Conservation (phyloP, 805 yeast genomes). For the Millerozyma miso region DNA sequence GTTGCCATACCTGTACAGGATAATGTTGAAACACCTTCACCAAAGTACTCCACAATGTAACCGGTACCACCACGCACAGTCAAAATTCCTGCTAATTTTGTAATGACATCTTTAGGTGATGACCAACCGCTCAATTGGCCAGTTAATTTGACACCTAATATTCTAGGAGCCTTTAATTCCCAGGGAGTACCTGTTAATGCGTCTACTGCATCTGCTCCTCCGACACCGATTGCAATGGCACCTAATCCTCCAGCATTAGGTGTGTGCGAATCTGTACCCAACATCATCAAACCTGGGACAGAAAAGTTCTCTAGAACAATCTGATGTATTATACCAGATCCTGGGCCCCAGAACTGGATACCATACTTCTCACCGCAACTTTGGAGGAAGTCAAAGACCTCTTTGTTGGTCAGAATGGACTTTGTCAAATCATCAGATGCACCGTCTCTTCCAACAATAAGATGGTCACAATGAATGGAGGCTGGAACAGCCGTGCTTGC, state of each 20-base stretch:
- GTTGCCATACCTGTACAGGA: slow-evolving; percentile 99
- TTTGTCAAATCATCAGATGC: slow-evolving; percentile 77
- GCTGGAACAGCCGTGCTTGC: slow-evolving; percentile 86
- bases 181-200: slow-evolving; percentile 92
- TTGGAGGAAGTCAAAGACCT: slow-evolving; percentile 91
- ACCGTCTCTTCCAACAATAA: slow-evolving; percentile 94
- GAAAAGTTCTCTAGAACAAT: slow-evolving; percentile 95
- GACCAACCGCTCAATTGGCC: slow-evolving; percentile 94
- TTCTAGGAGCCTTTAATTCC: slow-evolving; percentile 97
- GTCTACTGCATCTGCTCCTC: slow-evolving; percentile 99
- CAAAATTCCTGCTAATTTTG: slow-evolving; percentile 87
- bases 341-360: slow-evolving; percentile 99
- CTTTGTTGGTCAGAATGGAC: slow-evolving; percentile 84
- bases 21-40: slow-evolving; percentile 88
- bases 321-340: slow-evolving; percentile 98
- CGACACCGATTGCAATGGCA: slow-evolving; percentile 98
- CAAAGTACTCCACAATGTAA: slow-evolving; percentile 91
- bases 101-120: slow-evolving; percentile 93
- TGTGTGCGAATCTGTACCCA: slow-evolving; percentile 98
- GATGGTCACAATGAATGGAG: slow-evolving; percentile 96
- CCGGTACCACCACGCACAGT: slow-evolving; percentile 99
- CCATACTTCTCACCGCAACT: slow-evolving; percentile 93
- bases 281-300: slow-evolving; percentile 94
- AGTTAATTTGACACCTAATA: slow-evolving; percentile 90
- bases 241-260: slow-evolving; percentile 99